Base-by-base conservation (phyloP, 108 stramenopile genomes). In the Cyclotella kingstonii region DNA sequence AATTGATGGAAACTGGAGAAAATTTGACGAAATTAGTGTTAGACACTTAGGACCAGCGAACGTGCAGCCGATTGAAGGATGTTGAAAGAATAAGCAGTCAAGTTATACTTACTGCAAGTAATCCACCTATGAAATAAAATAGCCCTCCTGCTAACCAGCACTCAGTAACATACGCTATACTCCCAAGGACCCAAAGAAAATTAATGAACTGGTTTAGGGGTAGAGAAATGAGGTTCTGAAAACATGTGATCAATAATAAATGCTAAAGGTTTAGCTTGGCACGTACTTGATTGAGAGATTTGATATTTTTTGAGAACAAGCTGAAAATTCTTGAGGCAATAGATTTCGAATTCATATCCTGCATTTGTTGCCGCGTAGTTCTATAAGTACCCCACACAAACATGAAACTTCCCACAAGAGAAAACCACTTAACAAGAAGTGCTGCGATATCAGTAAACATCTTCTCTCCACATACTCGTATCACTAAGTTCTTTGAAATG, bases 21-120 rank as follows among this genome's bases (percentile, higher is more conserved):
- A 21, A 5, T 31, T 10, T 50, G 18, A 40, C 12, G 1, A 25
- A 49, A 50, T 8, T 5, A 45, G 3, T 3, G 12, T 35, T 11
- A 21, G 18, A 39, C 17, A 31, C 5, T 40, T 22, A 40, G 40
- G 4, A 40, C 22, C 15, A 14, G 6, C 29, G 6, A 49, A n/a
- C n/a, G n/a, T n/a, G n/a, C n/a, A n/a, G n/a, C n/a, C n/a, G n/a
- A n/a, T n/a, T n/a, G n/a, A n/a, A n/a, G n/a, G n/a, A n/a, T n/a
- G n/a, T n/a, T n/a, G n/a, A n/a, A n/a, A 35, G 28, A 15, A 34
- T 27, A 44, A 19, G 23, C 0, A 15, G 14, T 8, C 21, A 10
- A 12, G 10, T 41, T 21, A 23, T 17, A 64, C 63, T 64, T 27
- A 64, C 63, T 6, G 51, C 29, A 14, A 64, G 63, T 5, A 64